Evolutionary conservation across 2,329 filamentous ascomycete species (phyloP), one percentile per base, ranked within the genome.

Genomic region (Cryphonectria japonica): DNA sequence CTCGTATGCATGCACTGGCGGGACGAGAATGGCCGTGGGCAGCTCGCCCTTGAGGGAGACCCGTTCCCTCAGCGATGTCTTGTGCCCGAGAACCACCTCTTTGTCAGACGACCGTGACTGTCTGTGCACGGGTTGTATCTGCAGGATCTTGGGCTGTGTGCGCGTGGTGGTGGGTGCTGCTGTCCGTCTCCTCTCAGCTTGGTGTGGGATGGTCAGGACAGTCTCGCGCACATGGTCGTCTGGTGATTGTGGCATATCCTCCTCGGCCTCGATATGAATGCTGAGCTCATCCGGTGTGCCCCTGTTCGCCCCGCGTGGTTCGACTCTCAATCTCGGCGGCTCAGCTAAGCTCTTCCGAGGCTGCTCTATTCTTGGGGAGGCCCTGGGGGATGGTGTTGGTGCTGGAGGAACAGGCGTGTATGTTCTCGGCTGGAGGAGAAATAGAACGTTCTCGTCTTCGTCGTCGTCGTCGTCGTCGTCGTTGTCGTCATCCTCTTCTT

Each of bases 381-480:
- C 74, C 65, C 81, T 80, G 2, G 86, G 85, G 6, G 86, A 86
- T 0, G 85, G 83, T 32, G 84, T 75, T 2, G 86, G 85, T 14
- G 83, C 80, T 0, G 84, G 82, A 4, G 83, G 83, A 66, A 83
- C 81, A 0, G 88, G 88, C 0, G 86, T 88, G 74, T 89, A 89
- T 0, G 86, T 88, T 46, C 84, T 82, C 16, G 88, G 88, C 73
- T 89, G 87, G 5, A 90, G 80, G 32, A 89, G 81, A 71, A 84
- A 89, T 1, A 89, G 75, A 0, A 82, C 78, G 13, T 81, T 81
- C 54, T 86, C 81, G 52, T 78, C 77, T 19, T 76, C 72, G n/a
- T 59, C 39, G 16, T 61, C 61, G 9, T 70, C 34, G 19, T n/a
- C 39, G 7, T 52, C 62, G 26, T 14, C 34, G 6, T 66, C 63